Percentiles rank a stretch among this genome's conserved stretches.
Conservation (phyloP, 1,284 basidiomycete genomes). For the Melanopsichium pennsylvanicum region DNA sequence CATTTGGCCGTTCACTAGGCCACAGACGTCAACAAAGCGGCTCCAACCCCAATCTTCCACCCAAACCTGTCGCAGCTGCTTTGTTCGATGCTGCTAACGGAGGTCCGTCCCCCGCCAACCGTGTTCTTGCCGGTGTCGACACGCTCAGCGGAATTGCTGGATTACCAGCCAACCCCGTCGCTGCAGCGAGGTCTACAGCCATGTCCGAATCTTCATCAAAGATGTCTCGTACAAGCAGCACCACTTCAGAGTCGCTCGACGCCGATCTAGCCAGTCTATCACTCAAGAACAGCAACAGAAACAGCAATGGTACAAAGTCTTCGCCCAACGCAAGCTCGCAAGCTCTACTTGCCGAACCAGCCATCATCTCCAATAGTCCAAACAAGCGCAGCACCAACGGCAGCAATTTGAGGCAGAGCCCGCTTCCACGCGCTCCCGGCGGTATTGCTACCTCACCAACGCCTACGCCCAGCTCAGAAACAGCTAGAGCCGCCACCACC, state of each 20-base stretch:
- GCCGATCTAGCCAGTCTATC: slow-evolving; percentile 18
- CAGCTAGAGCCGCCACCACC: slow-evolving; percentile 4
- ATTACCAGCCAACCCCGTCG: slow-evolving; percentile 40
- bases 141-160: slow-evolving; percentile 44
- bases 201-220: slow-evolving; percentile 20
- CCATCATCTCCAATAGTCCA: slow-evolving; percentile 9
- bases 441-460: not conserved
- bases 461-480: slow-evolving; percentile 2
- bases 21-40: slow-evolving; percentile 54
- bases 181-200: slow-evolving; percentile 19
- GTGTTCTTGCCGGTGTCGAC: slow-evolving; percentile 42
- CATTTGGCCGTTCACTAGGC: slow-evolving; percentile 35
- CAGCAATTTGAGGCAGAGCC: slow-evolving; percentile 2
- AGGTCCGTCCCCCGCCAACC: slow-evolving; percentile 57
- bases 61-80: slow-evolving; percentile 59
- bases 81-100: slow-evolving; percentile 61
- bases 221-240: slow-evolving; percentile 33
- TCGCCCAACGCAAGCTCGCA: not conserved
- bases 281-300: slow-evolving; percentile 13
- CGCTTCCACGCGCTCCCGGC: too few relatives aligned
- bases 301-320: not conserved
- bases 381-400: slow-evolving; percentile 1
- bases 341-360: slow-evolving; percentile 7
- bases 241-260: slow-evolving; percentile 11
- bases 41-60: slow-evolving; percentile 50